Evolutionary conservation across 2,329 filamentous ascomycete genomes (phyloP), one percentile per base, ranked within the genome.

Genomic region (Penicillium sp.): DNA sequence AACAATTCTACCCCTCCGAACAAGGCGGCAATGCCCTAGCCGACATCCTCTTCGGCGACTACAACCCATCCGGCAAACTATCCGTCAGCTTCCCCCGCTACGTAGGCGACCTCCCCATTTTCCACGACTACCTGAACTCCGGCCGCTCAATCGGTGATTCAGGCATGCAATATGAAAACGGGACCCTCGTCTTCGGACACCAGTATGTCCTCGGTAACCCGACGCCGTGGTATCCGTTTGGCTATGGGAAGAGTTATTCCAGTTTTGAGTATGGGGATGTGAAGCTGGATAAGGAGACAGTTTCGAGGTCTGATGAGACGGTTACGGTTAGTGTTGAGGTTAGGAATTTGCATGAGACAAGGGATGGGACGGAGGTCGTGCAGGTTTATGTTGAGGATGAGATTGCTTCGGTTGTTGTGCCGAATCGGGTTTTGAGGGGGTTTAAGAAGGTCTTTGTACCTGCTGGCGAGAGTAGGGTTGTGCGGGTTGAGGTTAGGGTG

Each of bases 1-100:
- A 89, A 63, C 85, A 88, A 66, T 89, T 89, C 69, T 89, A 89
- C 59, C 83, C 84, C 6, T 84, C 82, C 0, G 84, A 88, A 59
- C 74, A 87, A 69, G 84, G 83, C 19, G 84, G 84, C 0, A 72
- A 82, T 50, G 84, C 83, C 1, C 75, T 87, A 1, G 84, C 84
- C 0, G 82, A 86, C 53, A 74, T 87, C 27, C 73, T 87, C 1
- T 84, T 82, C 58, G 84, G 84, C 22, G 73, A 80, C 46, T 77
- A 80, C 44, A 86, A 84, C 65, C 84, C 84, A 0, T 83, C 79
- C 1, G 84, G 84, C 33, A 84, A 81, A 64, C 76, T 87, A 11
- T 77, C 79, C 1, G 83, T 88, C 29, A 81, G 80, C 10, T 83
- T 89, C 63, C 86, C 86, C 0, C 77, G 80, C 50, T 80, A 82